Evolutionary conservation across 345 rosid species (phyloP), one percentile per base, ranked within the genome.

Genomic region (Aquilaria yunnanensis): DNA sequence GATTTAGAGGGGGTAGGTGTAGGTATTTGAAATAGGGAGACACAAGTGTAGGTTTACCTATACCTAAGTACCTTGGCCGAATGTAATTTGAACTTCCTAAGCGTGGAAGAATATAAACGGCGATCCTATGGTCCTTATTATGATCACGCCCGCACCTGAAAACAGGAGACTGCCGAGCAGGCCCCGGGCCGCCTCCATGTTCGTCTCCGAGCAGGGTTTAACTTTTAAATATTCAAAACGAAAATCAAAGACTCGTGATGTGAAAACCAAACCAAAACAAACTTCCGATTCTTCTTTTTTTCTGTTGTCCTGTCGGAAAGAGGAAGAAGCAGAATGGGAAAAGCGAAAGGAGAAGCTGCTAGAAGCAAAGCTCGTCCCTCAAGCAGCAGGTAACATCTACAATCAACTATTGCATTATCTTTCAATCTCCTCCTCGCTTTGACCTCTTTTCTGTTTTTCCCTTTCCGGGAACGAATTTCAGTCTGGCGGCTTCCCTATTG

Each of bases 341-440:
- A 63, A 72, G 92, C 77, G 62, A 92, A 89, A 74, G 98, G 96
- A 68, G 98, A 87, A 30, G 84, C 75, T 48, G 84, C 72, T 52
- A 73, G 92, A 76, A 81, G 78, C 84, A 92, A 89, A 81, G 78
- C 85, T 16, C 96, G 98, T 49, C 91, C 98, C 65, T 92, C 98
- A 14, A 92, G 98, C 88, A 92, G 98, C 90, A 85, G 98, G 98
- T 87, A 9, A 34, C 7, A 51, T 30, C 43, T 23, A 55, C 32
- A 14, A 56, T 57, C 43, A 37, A 37, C 9, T 7, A 2, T 53
- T 51, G 12, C 41, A 46, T 56, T 52, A 2, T 5, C 41, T 9
- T 51, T 63, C 47, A 29, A 32, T 14, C 51, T 46, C 11, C 23
- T 46, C 29, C 10, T 52, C 31, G 2, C 32, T n/a, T n/a, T 3